These are phyloP conservation scores for Fusarium keratoplasticum DNA, from an alignment of 2,329 filamentous ascomycete species.

Conservation along the genomic window DNA sequence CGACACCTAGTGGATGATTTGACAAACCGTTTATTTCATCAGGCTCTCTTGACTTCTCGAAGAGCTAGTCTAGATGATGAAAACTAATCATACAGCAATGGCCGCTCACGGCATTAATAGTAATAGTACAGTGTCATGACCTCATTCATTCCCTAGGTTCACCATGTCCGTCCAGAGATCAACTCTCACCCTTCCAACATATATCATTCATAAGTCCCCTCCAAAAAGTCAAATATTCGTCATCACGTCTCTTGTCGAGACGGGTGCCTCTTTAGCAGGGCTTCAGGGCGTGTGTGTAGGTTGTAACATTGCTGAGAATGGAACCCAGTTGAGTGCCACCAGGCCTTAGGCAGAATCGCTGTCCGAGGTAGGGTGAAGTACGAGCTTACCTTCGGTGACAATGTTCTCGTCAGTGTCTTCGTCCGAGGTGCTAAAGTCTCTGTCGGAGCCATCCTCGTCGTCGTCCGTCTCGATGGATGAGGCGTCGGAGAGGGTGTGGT, in stretches of 20 bases:
- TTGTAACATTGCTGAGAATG: neutral
- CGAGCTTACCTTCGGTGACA: neutral
- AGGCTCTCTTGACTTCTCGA: constrained; percentile 4
- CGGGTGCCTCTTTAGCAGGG: neutral
- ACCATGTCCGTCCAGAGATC: constrained; percentile 8
- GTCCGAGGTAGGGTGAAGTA: neutral
- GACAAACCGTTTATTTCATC: constrained; percentile 1
- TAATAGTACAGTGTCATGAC: constrained; percentile 11
- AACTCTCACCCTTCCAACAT: constrained; percentile 11
- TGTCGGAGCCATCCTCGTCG: constrained; percentile 6
- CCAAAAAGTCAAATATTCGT: neutral
- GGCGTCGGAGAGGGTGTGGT: constrained; percentile 26
- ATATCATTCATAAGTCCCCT: constrained; percentile 6
- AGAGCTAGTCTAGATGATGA: constrained; percentile 6
- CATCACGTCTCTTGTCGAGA: neutral
- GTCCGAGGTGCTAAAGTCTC: constrained; percentile 17
- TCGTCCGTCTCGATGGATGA: constrained; percentile 18
- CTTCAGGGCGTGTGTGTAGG: neutral
- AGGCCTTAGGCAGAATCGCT: neutral
- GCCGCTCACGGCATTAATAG: constrained; percentile 11
- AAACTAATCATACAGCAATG: constrained; percentile 21
- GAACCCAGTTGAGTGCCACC: neutral
- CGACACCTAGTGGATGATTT: neutral
- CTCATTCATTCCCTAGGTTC: neutral
- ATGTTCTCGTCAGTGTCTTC: constrained; percentile 20